A percentile compares a stretch with the other conserved stretches of the same genome.
phyloP scores from a whole-genome alignment of 2,329 filamentous ascomycete species.

The Ascochyta fabae region DNA sequence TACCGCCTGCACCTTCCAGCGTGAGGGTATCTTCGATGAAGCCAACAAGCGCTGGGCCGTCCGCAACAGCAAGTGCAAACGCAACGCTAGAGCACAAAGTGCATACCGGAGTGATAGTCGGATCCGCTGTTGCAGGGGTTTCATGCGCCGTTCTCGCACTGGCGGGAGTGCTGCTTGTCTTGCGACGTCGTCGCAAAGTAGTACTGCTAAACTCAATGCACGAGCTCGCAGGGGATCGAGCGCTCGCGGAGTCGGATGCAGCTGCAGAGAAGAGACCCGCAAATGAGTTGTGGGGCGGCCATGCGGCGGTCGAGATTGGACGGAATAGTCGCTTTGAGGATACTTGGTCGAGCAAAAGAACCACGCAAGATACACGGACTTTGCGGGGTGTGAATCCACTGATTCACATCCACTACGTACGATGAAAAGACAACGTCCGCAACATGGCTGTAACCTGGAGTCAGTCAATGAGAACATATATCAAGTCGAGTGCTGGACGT shows the following conservation, averaged over 20 bases:
- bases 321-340: constrained; percentile 26
- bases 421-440: neutral
- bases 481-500: neutral
- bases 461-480: neutral
- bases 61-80: constrained; percentile 8
- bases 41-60: constrained; percentile 4
- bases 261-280: constrained; percentile 13
- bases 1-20: constrained; percentile 15
- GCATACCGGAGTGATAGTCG: constrained; percentile 24
- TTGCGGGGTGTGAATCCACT: constrained; percentile 1
- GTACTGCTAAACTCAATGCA: constrained; percentile 11
- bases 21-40: neutral
- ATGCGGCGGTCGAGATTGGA: constrained; percentile 31
- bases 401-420: constrained; percentile 5
- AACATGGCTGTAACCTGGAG: neutral
- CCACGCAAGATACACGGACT: neutral
- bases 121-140: constrained; percentile 24
- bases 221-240: constrained; percentile 26
- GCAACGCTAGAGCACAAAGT: neutral
- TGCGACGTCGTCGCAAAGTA: constrained; percentile 9
- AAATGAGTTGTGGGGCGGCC: constrained; percentile 25
- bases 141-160: constrained; percentile 20
- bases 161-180: constrained; percentile 16
- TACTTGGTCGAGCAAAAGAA: neutral
- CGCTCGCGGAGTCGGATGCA: constrained; percentile 20